Conservation (phyloP, 805 yeast species). For the Saturnispora ahearnii region DNA sequence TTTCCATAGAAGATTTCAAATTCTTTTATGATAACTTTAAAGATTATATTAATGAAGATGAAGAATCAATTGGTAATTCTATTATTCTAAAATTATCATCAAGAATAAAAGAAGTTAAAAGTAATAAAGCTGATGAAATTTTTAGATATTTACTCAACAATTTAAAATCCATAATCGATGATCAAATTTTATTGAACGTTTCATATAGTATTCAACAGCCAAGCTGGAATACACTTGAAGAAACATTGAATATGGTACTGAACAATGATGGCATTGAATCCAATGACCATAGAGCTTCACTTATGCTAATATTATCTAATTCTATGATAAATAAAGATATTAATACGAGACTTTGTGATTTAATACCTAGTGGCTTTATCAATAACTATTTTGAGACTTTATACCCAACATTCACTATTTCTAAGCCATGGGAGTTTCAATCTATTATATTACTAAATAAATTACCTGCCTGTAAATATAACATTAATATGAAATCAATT, state of each 20-base stretch:
- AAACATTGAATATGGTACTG: background rate
- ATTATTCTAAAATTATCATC: background rate
- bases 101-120: background rate
- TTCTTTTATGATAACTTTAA: background rate
- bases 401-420: conserved; percentile 5
- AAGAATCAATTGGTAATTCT: background rate
- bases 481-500: background rate
- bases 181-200: conserved; percentile 10
- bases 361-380: background rate
- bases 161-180: background rate
- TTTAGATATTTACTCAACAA: background rate
- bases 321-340: conserved; percentile 3
- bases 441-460: conserved; percentile 10
- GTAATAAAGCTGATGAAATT: background rate
- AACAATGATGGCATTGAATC: background rate
- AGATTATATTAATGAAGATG: background rate
- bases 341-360: background rate
- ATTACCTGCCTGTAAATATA: background rate
- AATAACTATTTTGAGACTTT: conserved; percentile 6
- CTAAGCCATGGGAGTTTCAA: conserved; percentile 13
- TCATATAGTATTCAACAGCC: conserved; percentile 8
- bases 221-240: background rate
- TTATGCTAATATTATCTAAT: conserved; percentile 10
- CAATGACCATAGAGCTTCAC: background rate
- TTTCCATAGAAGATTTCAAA: background rate